These are phyloP conservation scores for Limonium bicolor DNA, from an alignment of 148 eudicot species.

Conservation along the genomic window DNA sequence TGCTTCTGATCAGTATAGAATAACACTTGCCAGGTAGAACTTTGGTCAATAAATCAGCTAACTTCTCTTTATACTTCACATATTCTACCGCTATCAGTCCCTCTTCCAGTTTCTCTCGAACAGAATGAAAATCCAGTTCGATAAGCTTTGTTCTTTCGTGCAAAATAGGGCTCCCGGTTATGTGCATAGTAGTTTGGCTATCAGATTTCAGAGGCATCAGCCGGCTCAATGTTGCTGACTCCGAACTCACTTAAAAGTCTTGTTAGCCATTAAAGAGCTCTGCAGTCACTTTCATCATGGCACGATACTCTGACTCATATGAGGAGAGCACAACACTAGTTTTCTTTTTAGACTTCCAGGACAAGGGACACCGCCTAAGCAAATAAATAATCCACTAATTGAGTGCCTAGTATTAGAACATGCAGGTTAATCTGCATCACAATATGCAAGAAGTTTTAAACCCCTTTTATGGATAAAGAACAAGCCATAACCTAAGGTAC, in stretches of 20 bases:
- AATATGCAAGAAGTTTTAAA: neutral
- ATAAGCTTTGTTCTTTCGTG: slow-evolving; percentile 1
- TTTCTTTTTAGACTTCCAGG: neutral
- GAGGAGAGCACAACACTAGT: neutral
- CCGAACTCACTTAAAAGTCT: neutral
- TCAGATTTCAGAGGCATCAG: neutral
- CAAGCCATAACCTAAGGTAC: neutral
- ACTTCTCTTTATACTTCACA: neutral
- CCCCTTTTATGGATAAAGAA: neutral
- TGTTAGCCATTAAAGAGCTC: neutral
- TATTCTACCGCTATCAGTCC: neutral
- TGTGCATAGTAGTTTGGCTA: neutral
- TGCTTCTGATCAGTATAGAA: too few relatives aligned
- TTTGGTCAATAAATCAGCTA: neutral
- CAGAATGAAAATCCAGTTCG: neutral
- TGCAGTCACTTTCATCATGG: neutral
- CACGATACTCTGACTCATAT: neutral
- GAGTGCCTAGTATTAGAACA: neutral
- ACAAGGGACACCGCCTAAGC: neutral
- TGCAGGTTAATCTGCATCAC: neutral
- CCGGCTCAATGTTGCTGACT: neutral
- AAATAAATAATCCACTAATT: neutral
- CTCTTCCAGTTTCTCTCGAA: neutral
- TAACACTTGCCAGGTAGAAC: too few relatives aligned
- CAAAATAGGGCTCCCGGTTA: neutral